These are phyloP conservation scores for Phytophthora pini DNA, from an alignment of 352 stramenopile species.

Conservation along the genomic window DNA sequence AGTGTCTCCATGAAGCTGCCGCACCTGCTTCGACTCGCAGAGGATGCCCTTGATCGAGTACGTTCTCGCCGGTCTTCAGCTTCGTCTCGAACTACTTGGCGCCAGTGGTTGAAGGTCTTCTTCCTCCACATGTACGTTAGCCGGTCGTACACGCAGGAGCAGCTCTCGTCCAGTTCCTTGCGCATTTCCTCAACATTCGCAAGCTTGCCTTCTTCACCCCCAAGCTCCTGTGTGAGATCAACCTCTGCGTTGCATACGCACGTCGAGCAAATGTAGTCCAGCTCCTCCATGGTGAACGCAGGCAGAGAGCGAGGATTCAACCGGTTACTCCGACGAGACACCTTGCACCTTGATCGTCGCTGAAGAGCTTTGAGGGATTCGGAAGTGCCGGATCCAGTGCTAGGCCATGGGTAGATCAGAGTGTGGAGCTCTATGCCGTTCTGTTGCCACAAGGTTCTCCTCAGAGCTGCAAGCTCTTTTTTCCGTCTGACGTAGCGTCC, in stretches of 20 bases:
- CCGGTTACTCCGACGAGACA: constrained; percentile 15
- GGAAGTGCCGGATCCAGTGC: constrained; percentile 3
- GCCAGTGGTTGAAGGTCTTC: constrained; percentile 81
- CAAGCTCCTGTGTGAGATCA: constrained; percentile 35
- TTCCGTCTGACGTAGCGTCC: constrained; percentile 17
- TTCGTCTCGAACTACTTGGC: constrained; percentile 43
- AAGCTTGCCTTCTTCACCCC: constrained; percentile 7
- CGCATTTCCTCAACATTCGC: constrained; percentile 28
- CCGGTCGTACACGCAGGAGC: constrained; percentile 70
- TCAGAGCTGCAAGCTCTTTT: background rate
- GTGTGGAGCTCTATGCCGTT: background rate
- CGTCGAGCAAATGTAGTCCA: constrained; percentile 65
- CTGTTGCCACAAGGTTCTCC: background rate
- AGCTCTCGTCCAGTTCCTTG: constrained; percentile 54
- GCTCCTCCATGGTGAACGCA: constrained; percentile 57
- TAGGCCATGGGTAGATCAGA: constrained; percentile 10
- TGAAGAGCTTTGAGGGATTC: constrained; percentile 9
- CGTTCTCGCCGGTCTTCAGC: constrained; percentile 1
- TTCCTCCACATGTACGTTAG: constrained; percentile 81
- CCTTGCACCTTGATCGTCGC: background rate
- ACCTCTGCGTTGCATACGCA: constrained; percentile 66
- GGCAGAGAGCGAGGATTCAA: constrained; percentile 26
- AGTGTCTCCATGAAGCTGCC: constrained; percentile 31
- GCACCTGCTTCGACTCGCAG: constrained; percentile 14
- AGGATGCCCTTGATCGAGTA: constrained; percentile 13